Base-by-base conservation (phyloP, 805 yeast genomes). In the Cyberlindnera nakhonratchasimensis region DNA sequence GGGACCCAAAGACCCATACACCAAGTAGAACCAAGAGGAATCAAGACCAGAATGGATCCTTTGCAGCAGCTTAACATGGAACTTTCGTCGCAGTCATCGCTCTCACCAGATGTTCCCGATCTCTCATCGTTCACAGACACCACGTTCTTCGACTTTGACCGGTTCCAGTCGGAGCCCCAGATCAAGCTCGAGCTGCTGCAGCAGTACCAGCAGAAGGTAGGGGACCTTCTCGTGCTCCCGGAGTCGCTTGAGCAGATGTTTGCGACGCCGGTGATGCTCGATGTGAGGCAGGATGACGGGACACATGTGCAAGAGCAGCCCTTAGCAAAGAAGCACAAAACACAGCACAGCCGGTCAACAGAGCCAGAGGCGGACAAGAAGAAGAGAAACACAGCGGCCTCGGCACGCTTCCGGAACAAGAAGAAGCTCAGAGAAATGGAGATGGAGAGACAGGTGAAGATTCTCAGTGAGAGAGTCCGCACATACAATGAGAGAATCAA, bases 331-430 rank as follows among this genome's bases (percentile, higher is more conserved):
- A 22, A 38, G 42, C 32, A 24, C 17, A 30, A 38, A 29, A 25
- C 2, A 32, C 24, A 14, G 37, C 30, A 2, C 14, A 22, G 25
- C 11, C 10, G 11, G n/a, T n/a, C 42, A 17, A 35, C 21, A 13
- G 39, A 34, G 2, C 32, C 43, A 6, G 40, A 52, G 28, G 38
- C 40, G 6, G 82, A 77, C 47, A 79, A 78, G 54, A 67, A 80
- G 47, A 65, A 75, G 43, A 65, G 83, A 48, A 79, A 79, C 55
- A 77, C 86, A 2, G 78, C 79, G 5, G 87, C 87, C 0, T 72
- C 79, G 34, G 86, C 86, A 0, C 62, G 84, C 39, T 80, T 80
- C 60, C 62, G 86, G 50, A 66, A 75, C 33, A 80, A 80, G 62
- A 79, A 79, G 69, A 79, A 79, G 57, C 54, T 72, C 47, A 77